Conservation (phyloP, 345 rosid genomes). For the Syzygium jambos region DNA sequence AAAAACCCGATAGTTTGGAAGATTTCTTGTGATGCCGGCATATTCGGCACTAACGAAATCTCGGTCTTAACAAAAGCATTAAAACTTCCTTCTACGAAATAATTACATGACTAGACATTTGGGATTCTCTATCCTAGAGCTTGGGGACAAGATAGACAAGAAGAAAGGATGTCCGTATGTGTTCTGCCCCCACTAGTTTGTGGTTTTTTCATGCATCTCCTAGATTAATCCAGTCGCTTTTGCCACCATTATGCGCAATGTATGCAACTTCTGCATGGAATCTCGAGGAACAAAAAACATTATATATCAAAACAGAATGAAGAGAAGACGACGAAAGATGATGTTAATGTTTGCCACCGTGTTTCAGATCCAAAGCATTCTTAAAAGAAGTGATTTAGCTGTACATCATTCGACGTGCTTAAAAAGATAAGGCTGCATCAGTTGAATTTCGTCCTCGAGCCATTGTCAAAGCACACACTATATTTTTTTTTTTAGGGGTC, state of each 20-base stretch:
- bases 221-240: background rate
- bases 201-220: background rate
- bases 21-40: background rate
- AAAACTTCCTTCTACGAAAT: background rate
- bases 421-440: background rate
- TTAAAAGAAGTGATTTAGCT: background rate
- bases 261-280: background rate
- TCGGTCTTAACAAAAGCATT: background rate
- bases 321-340: background rate
- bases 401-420: background rate
- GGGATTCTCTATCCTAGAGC: background rate
- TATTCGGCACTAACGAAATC: background rate
- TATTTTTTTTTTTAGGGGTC: too few relatives aligned
- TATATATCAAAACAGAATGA: background rate
- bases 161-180: background rate
- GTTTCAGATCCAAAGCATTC: background rate
- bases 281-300: background rate
- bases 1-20: fast-evolving
- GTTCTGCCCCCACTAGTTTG: background rate
- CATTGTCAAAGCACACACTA: background rate
- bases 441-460: background rate
- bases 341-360: background rate
- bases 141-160: background rate
- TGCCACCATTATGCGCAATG: background rate
- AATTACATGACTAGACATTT: background rate